Conservation (phyloP, 176 grass and related monocot genomes). For the Triticum turgidum region DNA sequence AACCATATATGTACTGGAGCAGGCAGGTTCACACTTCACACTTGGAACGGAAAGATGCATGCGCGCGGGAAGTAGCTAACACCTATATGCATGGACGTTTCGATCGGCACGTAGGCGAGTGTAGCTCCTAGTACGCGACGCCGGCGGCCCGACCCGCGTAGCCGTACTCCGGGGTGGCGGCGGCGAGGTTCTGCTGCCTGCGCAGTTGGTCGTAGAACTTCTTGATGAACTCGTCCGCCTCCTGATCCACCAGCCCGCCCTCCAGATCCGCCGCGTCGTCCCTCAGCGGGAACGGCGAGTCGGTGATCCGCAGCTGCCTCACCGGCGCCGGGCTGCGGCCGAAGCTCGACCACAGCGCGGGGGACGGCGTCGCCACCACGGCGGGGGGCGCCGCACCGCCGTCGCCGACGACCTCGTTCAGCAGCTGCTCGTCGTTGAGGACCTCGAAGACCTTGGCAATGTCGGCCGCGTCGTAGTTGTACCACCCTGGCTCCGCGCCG, state of each 20-base stretch:
- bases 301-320: constrained; percentile 77
- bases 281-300: constrained; percentile 66
- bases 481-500: constrained; percentile 47
- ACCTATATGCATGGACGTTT: background rate
- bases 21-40: constrained; percentile 4
- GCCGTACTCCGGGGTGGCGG: constrained; percentile 48
- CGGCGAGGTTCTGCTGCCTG: constrained; percentile 47
- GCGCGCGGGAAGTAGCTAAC: background rate
- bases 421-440: constrained; percentile 52
- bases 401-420: background rate
- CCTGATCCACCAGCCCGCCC: constrained; percentile 31
- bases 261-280: constrained; percentile 40
- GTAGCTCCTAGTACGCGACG: constrained; percentile 34
- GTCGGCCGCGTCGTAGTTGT: constrained; percentile 70
- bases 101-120: background rate
- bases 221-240: constrained; percentile 76
- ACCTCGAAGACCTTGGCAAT: constrained; percentile 69
- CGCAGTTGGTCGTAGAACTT: constrained; percentile 70
- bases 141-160: constrained; percentile 25
- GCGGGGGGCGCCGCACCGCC: constrained; percentile 1
- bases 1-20: background rate
- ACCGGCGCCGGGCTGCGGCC: constrained; percentile 59
- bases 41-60: constrained; percentile 3
- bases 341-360: constrained; percentile 47
- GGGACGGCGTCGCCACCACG: constrained; percentile 35